These are phyloP conservation scores for Kodamaea kaohsiungensis DNA, from an alignment of 805 yeast species.

Conservation along the genomic window DNA sequence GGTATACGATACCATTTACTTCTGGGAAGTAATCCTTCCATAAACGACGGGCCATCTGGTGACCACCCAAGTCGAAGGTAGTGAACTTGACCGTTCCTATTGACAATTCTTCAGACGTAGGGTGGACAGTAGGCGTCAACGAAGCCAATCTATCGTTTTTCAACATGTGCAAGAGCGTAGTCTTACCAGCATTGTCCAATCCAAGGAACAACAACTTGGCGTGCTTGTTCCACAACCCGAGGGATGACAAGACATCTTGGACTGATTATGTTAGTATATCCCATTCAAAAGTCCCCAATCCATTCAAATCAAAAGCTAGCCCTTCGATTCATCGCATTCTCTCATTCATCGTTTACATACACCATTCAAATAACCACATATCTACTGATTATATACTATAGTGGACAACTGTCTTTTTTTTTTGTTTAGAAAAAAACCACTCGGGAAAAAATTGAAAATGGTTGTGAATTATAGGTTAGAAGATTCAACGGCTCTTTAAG, in stretches of 20 bases:
- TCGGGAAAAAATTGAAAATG: not conserved
- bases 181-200: slow-evolving; percentile 49
- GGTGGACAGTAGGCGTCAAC: slow-evolving; percentile 96
- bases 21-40: slow-evolving; percentile 99
- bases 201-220: slow-evolving; percentile 49
- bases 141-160: slow-evolving; percentile 96
- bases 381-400: not conserved
- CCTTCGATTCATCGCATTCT: too few relatives aligned
- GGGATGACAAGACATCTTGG: slow-evolving; percentile 46
- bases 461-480: not conserved
- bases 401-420: not conserved
- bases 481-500: too few relatives aligned
- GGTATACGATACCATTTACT: slow-evolving; percentile 94
- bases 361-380: slow-evolving; percentile 42
- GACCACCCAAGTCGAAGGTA: slow-evolving; percentile 98
- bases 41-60: slow-evolving; percentile 96
- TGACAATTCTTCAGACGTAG: slow-evolving; percentile 96
- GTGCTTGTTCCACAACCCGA: slow-evolving; percentile 52
- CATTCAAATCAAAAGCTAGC: too few relatives aligned
- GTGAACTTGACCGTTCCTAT: slow-evolving; percentile 96
- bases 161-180: slow-evolving; percentile 45
- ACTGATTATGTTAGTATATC: slow-evolving; percentile 29
- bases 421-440: not conserved
- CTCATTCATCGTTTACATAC: slow-evolving; percentile 28
- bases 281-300: too few relatives aligned